These are phyloP conservation scores for Parathielavia appendiculata DNA, from an alignment of 495 filamentous ascomycete genomes.

Conservation along the genomic window DNA sequence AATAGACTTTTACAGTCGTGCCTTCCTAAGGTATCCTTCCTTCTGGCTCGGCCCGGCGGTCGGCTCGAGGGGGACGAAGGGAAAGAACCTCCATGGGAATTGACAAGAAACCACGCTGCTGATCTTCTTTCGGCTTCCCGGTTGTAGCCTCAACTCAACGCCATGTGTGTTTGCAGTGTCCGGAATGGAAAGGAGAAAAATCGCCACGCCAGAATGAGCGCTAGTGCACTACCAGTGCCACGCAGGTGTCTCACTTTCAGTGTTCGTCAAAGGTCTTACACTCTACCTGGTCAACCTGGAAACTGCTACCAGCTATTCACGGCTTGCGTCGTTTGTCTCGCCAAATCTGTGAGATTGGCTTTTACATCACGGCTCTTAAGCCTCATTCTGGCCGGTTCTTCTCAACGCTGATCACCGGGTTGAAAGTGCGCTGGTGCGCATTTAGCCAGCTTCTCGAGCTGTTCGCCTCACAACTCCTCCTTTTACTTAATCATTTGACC, in stretches of 20 bases:
- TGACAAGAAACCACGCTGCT: too few species aligned
- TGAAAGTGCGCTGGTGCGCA: background rate
- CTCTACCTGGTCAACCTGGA: background rate
- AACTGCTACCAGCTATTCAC: background rate
- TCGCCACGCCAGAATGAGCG: background rate
- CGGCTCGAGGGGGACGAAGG: background rate
- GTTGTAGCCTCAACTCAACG: background rate
- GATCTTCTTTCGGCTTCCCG: background rate
- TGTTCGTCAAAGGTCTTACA: background rate
- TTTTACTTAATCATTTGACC: background rate
- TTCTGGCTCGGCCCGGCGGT: too few species aligned
- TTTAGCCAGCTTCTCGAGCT: background rate
- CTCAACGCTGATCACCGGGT: background rate
- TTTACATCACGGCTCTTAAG: background rate
- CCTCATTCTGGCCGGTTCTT: background rate
- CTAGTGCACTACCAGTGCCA: too few species aligned
- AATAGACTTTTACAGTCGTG: background rate
- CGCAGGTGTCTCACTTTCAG: background rate
- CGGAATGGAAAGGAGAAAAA: background rate
- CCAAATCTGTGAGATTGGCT: background rate
- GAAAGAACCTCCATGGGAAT: background rate
- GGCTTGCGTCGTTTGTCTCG: background rate
- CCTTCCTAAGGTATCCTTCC: too few species aligned
- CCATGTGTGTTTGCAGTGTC: background rate
- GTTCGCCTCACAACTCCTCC: background rate